Percentiles rank a stretch among this genome's conserved stretches.
These are phyloP conservation scores for Kurtzmaniella quercitrusa DNA, from an alignment of 1,139 yeast species.

Conservation along the genomic window DNA sequence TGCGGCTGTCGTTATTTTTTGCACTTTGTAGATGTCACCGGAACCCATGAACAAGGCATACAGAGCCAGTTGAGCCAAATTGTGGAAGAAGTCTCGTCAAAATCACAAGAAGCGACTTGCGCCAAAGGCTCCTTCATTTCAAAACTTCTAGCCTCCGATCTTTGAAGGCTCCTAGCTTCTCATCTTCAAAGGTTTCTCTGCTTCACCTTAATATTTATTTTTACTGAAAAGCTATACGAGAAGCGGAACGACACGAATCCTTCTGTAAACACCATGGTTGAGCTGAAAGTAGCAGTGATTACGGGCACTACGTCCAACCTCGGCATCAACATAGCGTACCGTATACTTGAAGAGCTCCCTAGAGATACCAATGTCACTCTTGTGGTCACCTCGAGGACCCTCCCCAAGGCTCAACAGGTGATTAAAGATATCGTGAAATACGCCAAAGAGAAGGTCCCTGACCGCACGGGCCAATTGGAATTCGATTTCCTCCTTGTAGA, in stretches of 20 bases:
- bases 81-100: no score
- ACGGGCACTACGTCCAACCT: slow-evolving; percentile 62
- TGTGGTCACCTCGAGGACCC: slow-evolving; percentile 82
- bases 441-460: slow-evolving; percentile 29
- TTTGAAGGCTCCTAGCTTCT: no score
- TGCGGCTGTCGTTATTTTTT: slow-evolving; percentile 29
- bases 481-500: slow-evolving; percentile 86
- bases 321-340: slow-evolving; percentile 79
- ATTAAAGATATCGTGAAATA: slow-evolving; percentile 56
- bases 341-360: slow-evolving; percentile 61
- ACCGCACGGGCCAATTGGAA: slow-evolving; percentile 56
- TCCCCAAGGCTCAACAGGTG: slow-evolving; percentile 79
- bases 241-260: neutral
- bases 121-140: no score
- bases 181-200: no score
- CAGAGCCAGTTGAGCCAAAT: no score
- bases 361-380: slow-evolving; percentile 58
- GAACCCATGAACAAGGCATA: no score
- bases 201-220: neutral
- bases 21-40: no score
- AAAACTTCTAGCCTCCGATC: no score
- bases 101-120: no score
- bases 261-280: slow-evolving; percentile 4
- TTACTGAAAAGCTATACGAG: neutral
- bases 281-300: slow-evolving; percentile 36